phyloP scores from a whole-genome alignment of 768 basidiomycete species.

The Mycena venus region DNA sequence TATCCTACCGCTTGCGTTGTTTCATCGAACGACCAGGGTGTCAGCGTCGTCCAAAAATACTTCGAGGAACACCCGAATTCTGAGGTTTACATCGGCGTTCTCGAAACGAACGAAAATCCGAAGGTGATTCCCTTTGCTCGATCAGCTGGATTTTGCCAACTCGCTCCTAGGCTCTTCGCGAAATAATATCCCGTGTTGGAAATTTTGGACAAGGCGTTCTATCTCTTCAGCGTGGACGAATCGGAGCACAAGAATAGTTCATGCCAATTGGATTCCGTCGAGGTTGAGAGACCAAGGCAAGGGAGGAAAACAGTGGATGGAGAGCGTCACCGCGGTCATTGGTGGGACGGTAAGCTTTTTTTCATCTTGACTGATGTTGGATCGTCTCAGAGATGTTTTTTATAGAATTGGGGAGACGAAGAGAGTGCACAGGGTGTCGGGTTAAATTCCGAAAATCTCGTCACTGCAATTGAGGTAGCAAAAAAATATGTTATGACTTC shows the following conservation, averaged over 20 bases:
- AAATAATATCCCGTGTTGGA: background rate
- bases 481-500: background rate
- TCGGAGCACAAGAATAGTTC: background rate
- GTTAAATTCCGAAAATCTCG: background rate
- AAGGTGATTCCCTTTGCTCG: background rate
- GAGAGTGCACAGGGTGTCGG: background rate
- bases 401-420: background rate
- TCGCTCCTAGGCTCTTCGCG: background rate
- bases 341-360: background rate
- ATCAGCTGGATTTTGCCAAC: background rate
- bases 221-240: slow-evolving; percentile 1
- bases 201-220: background rate
- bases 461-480: background rate
- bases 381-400: background rate
- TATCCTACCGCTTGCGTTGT: background rate
- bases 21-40: background rate
- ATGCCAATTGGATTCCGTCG: background rate
- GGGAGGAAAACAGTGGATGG: background rate
- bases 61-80: background rate
- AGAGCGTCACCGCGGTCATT: background rate
- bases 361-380: background rate
- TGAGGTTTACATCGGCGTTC: background rate
- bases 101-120: background rate
- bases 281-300: background rate
- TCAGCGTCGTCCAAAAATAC: background rate